Evolutionary conservation across 352 stramenopile genomes (phyloP), one percentile per base, ranked within the genome.

Genomic region (Phytophthora nicotianae): DNA sequence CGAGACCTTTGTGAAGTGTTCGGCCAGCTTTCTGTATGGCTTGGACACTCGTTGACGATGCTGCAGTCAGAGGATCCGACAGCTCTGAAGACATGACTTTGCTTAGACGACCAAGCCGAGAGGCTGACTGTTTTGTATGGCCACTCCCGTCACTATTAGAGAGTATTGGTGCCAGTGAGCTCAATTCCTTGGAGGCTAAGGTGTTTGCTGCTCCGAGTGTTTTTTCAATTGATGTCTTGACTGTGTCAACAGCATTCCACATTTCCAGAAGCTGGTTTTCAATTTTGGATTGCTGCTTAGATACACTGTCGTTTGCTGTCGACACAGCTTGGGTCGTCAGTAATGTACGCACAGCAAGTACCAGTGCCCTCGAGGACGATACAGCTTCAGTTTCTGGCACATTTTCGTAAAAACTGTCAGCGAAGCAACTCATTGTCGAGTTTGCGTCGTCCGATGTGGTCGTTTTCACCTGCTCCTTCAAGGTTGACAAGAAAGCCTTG

Each of bases 281-380:
- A 32, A 74, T 50, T 35, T 74, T 26, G 16, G 32, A 58, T 63
- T 73, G 57, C 33, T 77, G 65, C 27, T 63, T 42, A 29, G 50
- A 43, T 54, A 66, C 43, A 11, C 46, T 68, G 23, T 61, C 47
- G 20, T 65, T 65, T 13, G 57, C 46, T 40, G 56, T 37, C 14
- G 53, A 60, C 14, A 55, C 56, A 42, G 41, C 61, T 63, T 74
- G 65, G 2, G 55, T 62, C 19, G 54, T 71, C 60, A 77, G 43
- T 16, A 77, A 21, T 23, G 65, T 54, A n/a, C 69, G 69, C 3
- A 77, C 65, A 17, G 65, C 50, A 21, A 77, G 56, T 16, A 77
- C 19, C 13, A 74, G 56, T 5, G 47, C 47, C 20, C 58, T 50
- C 0, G 65, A 77, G 23, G 65, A 71, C 5, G 69, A 77, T 21